Evolutionary conservation across 371 early-diverging fungal genomes (phyloP).

Genomic region (Nematocida homosporus): DNA sequence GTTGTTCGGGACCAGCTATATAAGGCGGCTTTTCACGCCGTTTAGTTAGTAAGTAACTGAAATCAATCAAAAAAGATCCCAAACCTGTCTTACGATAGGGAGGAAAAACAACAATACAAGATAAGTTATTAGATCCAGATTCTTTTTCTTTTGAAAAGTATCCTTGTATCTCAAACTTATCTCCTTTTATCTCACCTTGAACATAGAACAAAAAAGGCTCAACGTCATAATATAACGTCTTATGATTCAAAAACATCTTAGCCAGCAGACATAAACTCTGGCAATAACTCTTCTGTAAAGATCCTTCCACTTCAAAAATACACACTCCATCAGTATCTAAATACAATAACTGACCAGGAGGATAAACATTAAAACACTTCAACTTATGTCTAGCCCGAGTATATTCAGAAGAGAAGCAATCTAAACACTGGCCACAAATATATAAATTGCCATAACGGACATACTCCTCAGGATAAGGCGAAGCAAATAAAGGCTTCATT

Average conservation of each 20-base stretch:
- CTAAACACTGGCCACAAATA: slow-evolving; percentile 57
- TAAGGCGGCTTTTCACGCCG: slow-evolving; percentile 7
- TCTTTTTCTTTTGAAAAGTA: slow-evolving; percentile 64
- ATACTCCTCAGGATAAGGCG: slow-evolving; percentile 51
- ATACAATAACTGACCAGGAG: slow-evolving; percentile 51
- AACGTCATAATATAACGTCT: slow-evolving; percentile 65
- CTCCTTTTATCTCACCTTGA: slow-evolving; percentile 27
- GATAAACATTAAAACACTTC: slow-evolving; percentile 37
- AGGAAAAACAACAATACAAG: slow-evolving; percentile 66
- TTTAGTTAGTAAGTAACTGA: slow-evolving; percentile 55
- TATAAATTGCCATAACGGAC: slow-evolving; percentile 2
- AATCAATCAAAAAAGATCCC: slow-evolving; percentile 65
- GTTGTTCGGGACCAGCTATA: slow-evolving; percentile 65
- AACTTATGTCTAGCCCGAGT: slow-evolving; percentile 49
- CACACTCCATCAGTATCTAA: slow-evolving; percentile 23
- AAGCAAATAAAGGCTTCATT: slow-evolving; percentile 29
- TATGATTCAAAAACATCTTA: slow-evolving; percentile 61
- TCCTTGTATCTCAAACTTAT: slow-evolving; percentile 55
- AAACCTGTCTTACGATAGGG: slow-evolving; percentile 57
- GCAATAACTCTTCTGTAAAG: slow-evolving; percentile 42
- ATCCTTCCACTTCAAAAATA: slow-evolving; percentile 58
- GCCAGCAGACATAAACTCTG: slow-evolving; percentile 60
- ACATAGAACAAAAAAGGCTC: slow-evolving; percentile 65
- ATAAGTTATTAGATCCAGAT: slow-evolving; percentile 57
- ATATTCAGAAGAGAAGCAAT: slow-evolving; percentile 26